A percentile compares a stretch with the other conserved stretches of the same genome.
Evolutionary conservation across 306 rosid genomes (phyloP).

Genomic region (Abrus pulchellus): DNA sequence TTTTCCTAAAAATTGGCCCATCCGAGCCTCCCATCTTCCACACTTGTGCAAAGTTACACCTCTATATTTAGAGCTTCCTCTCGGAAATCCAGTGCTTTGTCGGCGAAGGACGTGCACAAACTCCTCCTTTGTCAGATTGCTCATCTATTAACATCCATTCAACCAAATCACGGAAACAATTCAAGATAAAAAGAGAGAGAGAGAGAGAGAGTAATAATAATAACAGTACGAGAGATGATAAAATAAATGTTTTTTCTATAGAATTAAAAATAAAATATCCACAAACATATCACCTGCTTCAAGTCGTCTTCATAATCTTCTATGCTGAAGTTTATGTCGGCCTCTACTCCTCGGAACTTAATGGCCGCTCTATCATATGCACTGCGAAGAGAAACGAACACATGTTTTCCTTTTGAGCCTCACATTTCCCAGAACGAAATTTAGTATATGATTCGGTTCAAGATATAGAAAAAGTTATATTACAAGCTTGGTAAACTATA

Average conservation of each 20-base stretch:
- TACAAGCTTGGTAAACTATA: slow-evolving; percentile 39
- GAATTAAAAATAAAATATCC: background rate
- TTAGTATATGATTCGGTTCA: slow-evolving; percentile 27
- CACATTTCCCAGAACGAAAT: slow-evolving; percentile 32
- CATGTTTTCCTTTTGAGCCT: background rate
- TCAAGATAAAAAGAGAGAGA: background rate
- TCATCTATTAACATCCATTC: slow-evolving; percentile 69
- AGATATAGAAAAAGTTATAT: slow-evolving; percentile 29
- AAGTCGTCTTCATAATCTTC: slow-evolving; percentile 94
- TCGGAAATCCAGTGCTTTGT: slow-evolving; percentile 99
- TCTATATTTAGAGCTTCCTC: slow-evolving; percentile 99
- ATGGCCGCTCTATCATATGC: slow-evolving; percentile 99
- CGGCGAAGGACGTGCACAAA: slow-evolving; percentile 99
- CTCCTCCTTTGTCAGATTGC: slow-evolving; percentile 93
- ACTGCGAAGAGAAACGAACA: slow-evolving; percentile 55
- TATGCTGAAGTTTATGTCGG: slow-evolving; percentile 93
- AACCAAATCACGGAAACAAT: slow-evolving; percentile 15
- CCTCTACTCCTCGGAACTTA: slow-evolving; percentile 92
- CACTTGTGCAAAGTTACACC: slow-evolving; percentile 99
- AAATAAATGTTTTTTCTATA: slow-evolving; percentile 5
- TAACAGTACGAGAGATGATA: background rate
- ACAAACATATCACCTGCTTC: slow-evolving; percentile 72
- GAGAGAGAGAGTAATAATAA: background rate
- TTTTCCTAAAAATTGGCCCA: slow-evolving; percentile 99
- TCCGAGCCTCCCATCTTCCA: slow-evolving; percentile 99